Percentiles rank a stretch among this genome's conserved stretches.
Conservation (phyloP, 345 rosid genomes). For the Physaria fendleri region DNA sequence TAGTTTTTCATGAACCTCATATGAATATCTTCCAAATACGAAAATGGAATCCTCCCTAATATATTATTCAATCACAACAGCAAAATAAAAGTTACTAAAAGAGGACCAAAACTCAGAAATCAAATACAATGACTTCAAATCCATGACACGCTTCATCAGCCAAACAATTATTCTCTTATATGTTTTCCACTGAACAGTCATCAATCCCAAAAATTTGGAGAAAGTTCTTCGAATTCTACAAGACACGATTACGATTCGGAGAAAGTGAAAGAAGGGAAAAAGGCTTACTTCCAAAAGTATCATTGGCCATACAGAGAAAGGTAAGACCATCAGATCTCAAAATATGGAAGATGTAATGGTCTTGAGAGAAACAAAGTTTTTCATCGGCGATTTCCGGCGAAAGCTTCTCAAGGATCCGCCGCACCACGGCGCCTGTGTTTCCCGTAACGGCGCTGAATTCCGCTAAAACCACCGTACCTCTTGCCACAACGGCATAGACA, state of each 20-base stretch:
- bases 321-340: constrained; percentile 86
- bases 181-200: too few relatives aligned
- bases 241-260: constrained; percentile 3
- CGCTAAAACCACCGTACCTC: constrained; percentile 87
- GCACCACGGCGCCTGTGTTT: constrained; percentile 77
- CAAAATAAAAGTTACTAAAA: neutral
- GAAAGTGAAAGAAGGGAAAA: neutral
- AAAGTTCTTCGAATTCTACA: too few relatives aligned
- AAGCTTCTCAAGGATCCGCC: constrained; percentile 88
- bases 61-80: constrained; percentile 11
- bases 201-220: constrained; percentile 5
- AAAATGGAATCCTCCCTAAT: constrained; percentile 92
- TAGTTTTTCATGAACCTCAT: constrained; percentile 99
- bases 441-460: constrained; percentile 98
- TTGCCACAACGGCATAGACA: constrained; percentile 80
- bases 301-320: constrained; percentile 96
- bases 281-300: constrained; percentile 78
- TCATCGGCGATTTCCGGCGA: constrained; percentile 65
- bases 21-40: constrained; percentile 91
- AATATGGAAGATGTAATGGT: constrained; percentile 84
- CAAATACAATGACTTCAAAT: neutral
- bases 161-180: too few relatives aligned
- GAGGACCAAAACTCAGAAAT: neutral
- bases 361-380: constrained; percentile 90
- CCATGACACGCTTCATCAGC: neutral